Evolutionary conservation across 2,329 filamentous ascomycete species (phyloP), one percentile per base, ranked within the genome.

Genomic region (Fusarium domesticum): DNA sequence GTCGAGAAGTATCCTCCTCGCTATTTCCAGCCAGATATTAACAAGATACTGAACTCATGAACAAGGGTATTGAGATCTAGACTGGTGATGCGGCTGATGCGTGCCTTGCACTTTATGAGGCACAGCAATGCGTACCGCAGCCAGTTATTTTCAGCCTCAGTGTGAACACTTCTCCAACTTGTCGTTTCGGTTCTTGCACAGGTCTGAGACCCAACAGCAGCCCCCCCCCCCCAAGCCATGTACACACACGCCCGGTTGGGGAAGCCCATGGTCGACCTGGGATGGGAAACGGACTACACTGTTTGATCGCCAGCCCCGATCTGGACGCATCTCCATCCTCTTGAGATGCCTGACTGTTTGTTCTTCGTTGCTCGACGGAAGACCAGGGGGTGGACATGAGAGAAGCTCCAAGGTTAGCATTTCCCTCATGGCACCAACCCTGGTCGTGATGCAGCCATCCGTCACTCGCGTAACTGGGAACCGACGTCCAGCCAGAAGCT

Each of bases 381-480:
- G 23, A 28, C 14, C 10, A 4, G 10, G 23, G 23, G 23, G 23
- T 11, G 4, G 23, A 28, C 14, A 28, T 12, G 31, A 33, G 31
- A 33, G 31, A 33, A 16, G 15, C 10, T 20, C 15, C 8, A 18
- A 16, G 31, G 37, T 34, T n/a, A 34, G 15, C 30, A 18, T 15
- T 37, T 39, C 48, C 35, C 45, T 45, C 37, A 42, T 45, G 35
- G 23, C 23, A 28, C 14, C 7, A 28, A 28, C 39, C 43, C 45
- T 35, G 49, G 44, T 48, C 37, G 47, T 20, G 37, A 37, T 52
- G 54, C 35, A 35, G 18, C 33, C 37, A 39, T 14, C 45, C 54
- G 47, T n/a, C 37, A 40, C n/a, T 47, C 45, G 48, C 52, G 54
- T 45, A 45, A 44, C 42, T 41, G 40, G 38, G 28, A 40, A 15